These are phyloP conservation scores for Lipomyces japonicus DNA, from an alignment of 805 yeast genomes.

Conservation along the genomic window DNA sequence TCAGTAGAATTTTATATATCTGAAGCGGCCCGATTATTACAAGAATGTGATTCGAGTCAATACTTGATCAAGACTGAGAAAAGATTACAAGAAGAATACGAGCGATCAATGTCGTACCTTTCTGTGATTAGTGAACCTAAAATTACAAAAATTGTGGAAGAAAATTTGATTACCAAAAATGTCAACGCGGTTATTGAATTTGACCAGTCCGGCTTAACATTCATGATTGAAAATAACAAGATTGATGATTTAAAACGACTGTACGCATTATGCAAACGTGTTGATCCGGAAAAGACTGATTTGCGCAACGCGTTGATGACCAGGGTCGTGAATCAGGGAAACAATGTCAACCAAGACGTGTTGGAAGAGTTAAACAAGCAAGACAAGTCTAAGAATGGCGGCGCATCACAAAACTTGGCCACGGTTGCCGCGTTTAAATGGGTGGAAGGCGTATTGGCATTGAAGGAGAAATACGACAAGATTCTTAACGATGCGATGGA, in stretches of 20 bases:
- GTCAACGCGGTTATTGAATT: slow-evolving; percentile 53
- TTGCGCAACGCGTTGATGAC: slow-evolving; percentile 49
- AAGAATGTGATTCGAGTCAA: slow-evolving; percentile 47
- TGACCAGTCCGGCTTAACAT: slow-evolving; percentile 54
- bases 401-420: slow-evolving; percentile 30
- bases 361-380: slow-evolving; percentile 9
- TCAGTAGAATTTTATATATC: slow-evolving; percentile 55
- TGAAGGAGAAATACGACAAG: slow-evolving; percentile 49
- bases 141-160: slow-evolving; percentile 54
- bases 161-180: slow-evolving; percentile 53
- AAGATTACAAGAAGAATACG: slow-evolving; percentile 60
- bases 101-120: slow-evolving; percentile 51
- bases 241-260: slow-evolving; percentile 45
- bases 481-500: slow-evolving; percentile 50
- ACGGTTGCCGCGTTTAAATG: slow-evolving; percentile 61
- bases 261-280: slow-evolving; percentile 50
- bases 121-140: slow-evolving; percentile 55
- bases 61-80: slow-evolving; percentile 52
- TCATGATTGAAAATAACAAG: slow-evolving; percentile 52
- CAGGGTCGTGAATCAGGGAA: slow-evolving; percentile 49
- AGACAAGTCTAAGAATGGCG: slow-evolving; percentile 7
- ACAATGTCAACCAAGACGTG: slow-evolving; percentile 35
- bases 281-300: slow-evolving; percentile 51
- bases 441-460: slow-evolving; percentile 55
- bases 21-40: slow-evolving; percentile 46